Evolutionary conservation across 805 yeast genomes (phyloP), one percentile per base, ranked within the genome.

Genomic region (Monosporozyma siamensis): DNA sequence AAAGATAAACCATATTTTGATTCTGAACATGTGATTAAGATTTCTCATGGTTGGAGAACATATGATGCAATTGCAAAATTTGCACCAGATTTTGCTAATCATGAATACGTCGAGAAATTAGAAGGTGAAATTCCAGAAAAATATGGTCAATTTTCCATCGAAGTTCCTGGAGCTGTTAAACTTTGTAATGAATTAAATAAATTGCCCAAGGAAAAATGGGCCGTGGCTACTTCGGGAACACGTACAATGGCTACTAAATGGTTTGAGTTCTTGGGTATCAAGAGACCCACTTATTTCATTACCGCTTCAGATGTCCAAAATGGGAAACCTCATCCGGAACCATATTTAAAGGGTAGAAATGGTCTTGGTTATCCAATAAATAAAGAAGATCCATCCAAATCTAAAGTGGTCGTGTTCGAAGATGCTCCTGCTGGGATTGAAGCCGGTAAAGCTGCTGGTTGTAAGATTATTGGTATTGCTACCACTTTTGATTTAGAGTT

Each of bases 281-380:
- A 70, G 44, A 69, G 71, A 61, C 95, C 95, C 38, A 76, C 79
- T 50, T 72, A 77, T 38, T 86, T 86, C 68, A 80, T 86, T 58
- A 82, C 92, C 35, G 92, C 94, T 41, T 87, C 80, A 63, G 78
- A 77, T 63, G 92, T 85, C 50, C 67, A 71, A 46, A 69, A 72
- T 55, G 95, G 95, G 56, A 85, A 85, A 70, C 95, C 95, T 26
- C 73, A 82, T 66, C 95, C 95, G 27, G 81, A 80, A 68, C 92
- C 94, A 43, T 85, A 85, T 68, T 68, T 74, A 48, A 59, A 67
- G 54, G 86, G 85, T 44, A 63, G 68, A 52, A 54, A 59, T 50
- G 64, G 56, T 40, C 55, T 63, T 40, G 67, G 68, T 18, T 65
- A 44, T 53, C 66, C 66, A 48, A 50, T 61, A 43, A 60, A 61